Percentiles rank a stretch among this genome's conserved stretches.
Evolutionary conservation across 495 filamentous ascomycete species (phyloP).

Genomic region (Neurospora sp.): DNA sequence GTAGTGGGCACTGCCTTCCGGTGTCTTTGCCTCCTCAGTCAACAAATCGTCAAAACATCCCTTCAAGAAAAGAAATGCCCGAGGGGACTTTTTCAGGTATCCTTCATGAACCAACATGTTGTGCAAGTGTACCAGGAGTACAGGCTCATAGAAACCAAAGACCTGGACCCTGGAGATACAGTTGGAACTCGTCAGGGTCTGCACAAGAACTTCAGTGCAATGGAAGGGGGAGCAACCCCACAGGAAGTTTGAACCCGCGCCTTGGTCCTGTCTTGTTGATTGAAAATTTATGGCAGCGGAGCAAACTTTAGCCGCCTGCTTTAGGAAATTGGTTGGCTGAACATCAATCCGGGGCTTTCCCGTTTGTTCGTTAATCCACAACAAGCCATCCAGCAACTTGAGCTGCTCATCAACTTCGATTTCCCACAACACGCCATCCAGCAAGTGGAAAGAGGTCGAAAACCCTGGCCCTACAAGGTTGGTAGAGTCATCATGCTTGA

Average conservation of each 20-base stretch:
- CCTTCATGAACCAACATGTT: neutral
- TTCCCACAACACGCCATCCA: neutral
- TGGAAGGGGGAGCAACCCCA: neutral
- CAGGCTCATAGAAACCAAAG: neutral
- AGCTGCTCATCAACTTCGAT: neutral
- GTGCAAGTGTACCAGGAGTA: neutral
- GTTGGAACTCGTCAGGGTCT: neutral
- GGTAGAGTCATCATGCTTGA: neutral
- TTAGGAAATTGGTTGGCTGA: neutral
- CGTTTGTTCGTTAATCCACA: neutral
- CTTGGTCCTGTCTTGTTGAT: neutral
- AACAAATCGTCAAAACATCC: neutral
- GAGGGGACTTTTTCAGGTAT: neutral
- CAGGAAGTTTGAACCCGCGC: neutral
- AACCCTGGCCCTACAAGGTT: neutral
- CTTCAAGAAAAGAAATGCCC: neutral
- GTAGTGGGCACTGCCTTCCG: neutral
- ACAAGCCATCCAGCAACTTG: neutral
- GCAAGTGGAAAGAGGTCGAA: neutral
- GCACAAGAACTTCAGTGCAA: neutral
- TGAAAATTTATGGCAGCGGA: neutral
- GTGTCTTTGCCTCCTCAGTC: neutral
- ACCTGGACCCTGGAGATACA: neutral
- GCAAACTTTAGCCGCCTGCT: neutral
- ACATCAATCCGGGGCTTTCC: no score